These are phyloP conservation scores for Teratosphaeriaceae sp. DNA, from an alignment of 2,329 filamentous ascomycete genomes.

Conservation along the genomic window DNA sequence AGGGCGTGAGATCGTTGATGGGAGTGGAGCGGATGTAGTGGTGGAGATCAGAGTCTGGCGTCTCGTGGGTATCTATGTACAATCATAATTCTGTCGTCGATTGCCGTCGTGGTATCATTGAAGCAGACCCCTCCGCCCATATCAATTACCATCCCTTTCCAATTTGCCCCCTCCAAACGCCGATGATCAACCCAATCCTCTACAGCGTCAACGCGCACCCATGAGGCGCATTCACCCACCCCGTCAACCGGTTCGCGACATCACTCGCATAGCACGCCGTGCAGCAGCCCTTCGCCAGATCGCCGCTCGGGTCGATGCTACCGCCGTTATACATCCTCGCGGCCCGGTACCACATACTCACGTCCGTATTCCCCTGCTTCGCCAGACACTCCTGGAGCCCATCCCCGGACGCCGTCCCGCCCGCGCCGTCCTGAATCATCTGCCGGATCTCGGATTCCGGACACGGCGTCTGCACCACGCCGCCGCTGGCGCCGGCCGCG, in stretches of 20 bases:
- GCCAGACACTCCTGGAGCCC: slow-evolving; percentile 37
- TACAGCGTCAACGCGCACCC: slow-evolving; percentile 1
- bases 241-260: slow-evolving; percentile 43
- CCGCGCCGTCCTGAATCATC: slow-evolving; percentile 40
- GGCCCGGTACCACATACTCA: slow-evolving; percentile 39
- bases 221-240: slow-evolving; percentile 28
- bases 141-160: no score
- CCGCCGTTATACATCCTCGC: slow-evolving; percentile 49
- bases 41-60: no score
- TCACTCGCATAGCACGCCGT: slow-evolving; percentile 48
- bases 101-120: no score
- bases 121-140: no score
- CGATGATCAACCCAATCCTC: no score
- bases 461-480: slow-evolving; percentile 33
- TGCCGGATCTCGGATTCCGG: slow-evolving; percentile 30
- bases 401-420: slow-evolving; percentile 36
- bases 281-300: slow-evolving; percentile 37
- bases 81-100: no score
- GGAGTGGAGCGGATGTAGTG: no score
- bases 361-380: slow-evolving; percentile 21
- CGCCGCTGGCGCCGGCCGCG: slow-evolving; percentile 14
- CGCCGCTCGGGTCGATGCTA: slow-evolving; percentile 25
- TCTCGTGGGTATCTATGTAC: no score
- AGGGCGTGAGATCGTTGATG: no score
- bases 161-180: no score